These are phyloP conservation scores for Musa beccarii DNA, from an alignment of 176 grass and related monocot genomes.

Conservation along the genomic window DNA sequence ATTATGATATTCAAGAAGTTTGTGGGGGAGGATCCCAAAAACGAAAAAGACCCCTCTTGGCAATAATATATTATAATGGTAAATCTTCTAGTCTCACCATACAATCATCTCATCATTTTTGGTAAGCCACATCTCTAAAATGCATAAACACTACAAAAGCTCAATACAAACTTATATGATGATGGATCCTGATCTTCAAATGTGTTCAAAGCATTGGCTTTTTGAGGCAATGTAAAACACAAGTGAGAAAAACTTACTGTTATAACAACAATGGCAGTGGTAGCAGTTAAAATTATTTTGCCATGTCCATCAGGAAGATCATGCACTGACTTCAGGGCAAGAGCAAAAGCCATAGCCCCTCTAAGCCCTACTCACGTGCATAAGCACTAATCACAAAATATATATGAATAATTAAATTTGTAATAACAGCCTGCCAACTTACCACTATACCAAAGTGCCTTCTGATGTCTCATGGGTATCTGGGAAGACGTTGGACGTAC, in stretches of 20 bases:
- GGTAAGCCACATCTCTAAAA: no score
- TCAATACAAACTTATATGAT: no score
- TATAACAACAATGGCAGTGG: conserved; percentile 92
- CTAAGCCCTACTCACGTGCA: conserved; percentile 59
- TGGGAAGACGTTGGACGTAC: conserved; percentile 56
- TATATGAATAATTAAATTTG: neutral
- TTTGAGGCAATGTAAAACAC: neutral
- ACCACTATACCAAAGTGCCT: conserved; percentile 99
- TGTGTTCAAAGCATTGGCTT: neutral
- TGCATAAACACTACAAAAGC: no score
- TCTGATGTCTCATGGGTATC: conserved; percentile 88
- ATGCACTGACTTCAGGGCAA: conserved; percentile 90
- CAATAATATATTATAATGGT: no score
- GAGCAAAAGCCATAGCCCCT: conserved; percentile 99
- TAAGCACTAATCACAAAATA: neutral
- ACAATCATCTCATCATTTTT: no score
- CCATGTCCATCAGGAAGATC: conserved; percentile 96
- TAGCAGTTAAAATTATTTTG: conserved; percentile 81
- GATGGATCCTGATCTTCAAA: no score
- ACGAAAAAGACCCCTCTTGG: no score
- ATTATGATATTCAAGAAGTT: neutral
- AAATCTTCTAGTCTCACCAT: no score
- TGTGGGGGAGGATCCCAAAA: no score
- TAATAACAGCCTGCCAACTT: conserved; percentile 23
- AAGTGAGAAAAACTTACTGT: conserved; percentile 41